These are phyloP conservation scores for Mycosphaerella arachidis DNA, from an alignment of 2,329 filamentous ascomycete species.

Conservation along the genomic window DNA sequence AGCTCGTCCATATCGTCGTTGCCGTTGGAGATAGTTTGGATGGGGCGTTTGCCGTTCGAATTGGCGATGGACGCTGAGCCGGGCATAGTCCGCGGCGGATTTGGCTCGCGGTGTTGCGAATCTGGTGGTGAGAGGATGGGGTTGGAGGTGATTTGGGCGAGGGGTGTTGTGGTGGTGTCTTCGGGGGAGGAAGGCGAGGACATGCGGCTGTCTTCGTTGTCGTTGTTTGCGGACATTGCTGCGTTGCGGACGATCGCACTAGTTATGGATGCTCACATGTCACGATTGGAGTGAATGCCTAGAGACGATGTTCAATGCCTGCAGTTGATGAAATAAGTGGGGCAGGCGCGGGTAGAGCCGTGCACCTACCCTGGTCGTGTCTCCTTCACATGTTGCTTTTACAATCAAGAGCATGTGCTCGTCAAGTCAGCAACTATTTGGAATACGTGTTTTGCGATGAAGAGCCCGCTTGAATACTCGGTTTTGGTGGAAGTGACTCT, in stretches of 20 bases:
- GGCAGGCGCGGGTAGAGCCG: not conserved
- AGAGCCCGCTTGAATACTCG: no score
- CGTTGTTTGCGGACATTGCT: not conserved
- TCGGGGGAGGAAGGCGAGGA: not conserved
- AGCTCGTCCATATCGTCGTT: conserved; percentile 27
- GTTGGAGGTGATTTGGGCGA: conserved; percentile 3
- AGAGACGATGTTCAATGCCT: not conserved
- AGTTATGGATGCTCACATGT: not conserved
- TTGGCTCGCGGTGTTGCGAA: conserved; percentile 40
- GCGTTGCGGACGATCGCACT: not conserved
- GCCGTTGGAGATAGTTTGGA: conserved; percentile 33
- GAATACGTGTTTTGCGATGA: no score
- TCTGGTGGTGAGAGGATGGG: conserved; percentile 54
- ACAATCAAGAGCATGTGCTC: no score
- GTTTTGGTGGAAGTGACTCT: no score
- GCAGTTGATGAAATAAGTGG: not conserved
- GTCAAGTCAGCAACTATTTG: no score
- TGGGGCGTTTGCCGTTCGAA: conserved; percentile 36
- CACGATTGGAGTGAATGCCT: not conserved
- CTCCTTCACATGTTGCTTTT: no score
- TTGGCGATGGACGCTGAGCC: conserved; percentile 28
- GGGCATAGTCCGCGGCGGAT: conserved; percentile 10
- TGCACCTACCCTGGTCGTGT: not conserved
- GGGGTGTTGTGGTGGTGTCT: not conserved
- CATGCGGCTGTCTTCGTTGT: not conserved